Conservation (phyloP, 2,329 filamentous ascomycete genomes). For the Diplodia mutila region DNA sequence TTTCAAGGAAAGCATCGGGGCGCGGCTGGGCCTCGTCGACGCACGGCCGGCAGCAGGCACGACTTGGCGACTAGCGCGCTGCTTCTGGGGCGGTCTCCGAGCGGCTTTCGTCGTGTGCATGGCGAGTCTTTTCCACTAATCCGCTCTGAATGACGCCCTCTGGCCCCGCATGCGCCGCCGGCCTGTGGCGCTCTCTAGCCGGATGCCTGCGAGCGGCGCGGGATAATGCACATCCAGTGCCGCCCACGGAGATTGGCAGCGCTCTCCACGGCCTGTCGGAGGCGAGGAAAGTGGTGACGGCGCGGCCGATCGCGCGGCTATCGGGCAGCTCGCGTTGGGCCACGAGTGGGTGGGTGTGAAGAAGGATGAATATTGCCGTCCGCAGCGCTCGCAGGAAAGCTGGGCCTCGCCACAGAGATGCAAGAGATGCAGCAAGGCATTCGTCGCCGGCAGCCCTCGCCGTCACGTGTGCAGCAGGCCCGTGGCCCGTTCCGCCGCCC, state of each 20-base stretch:
- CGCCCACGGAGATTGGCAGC: conserved; percentile 12
- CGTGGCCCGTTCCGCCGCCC: conserved; percentile 12
- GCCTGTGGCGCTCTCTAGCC: conserved; percentile 18
- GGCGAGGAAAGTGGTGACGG: neutral
- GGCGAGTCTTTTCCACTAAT: conserved; percentile 11
- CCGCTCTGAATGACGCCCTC: conserved; percentile 16
- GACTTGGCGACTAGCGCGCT: conserved; percentile 16
- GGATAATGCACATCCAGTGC: neutral
- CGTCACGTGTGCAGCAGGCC: conserved; percentile 5
- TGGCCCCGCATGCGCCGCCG: conserved; percentile 18
- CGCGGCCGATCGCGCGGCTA: neutral
- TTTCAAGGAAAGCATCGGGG: conserved; percentile 20
- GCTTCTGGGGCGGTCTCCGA: conserved; percentile 6
- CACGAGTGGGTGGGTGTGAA: no score
- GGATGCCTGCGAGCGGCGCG: neutral
- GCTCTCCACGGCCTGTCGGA: conserved; percentile 5
- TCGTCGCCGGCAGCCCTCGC: neutral
- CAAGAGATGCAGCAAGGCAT: neutral
- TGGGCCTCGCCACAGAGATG: neutral
- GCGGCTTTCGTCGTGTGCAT: neutral
- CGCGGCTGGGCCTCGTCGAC: conserved; percentile 7
- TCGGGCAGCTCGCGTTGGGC: neutral
- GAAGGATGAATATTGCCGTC: neutral
- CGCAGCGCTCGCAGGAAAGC: neutral
- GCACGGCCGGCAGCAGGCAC: conserved; percentile 9